Evolutionary conservation across 139 green algal species (phyloP).

Genomic region (Haematococcus sp.): DNA sequence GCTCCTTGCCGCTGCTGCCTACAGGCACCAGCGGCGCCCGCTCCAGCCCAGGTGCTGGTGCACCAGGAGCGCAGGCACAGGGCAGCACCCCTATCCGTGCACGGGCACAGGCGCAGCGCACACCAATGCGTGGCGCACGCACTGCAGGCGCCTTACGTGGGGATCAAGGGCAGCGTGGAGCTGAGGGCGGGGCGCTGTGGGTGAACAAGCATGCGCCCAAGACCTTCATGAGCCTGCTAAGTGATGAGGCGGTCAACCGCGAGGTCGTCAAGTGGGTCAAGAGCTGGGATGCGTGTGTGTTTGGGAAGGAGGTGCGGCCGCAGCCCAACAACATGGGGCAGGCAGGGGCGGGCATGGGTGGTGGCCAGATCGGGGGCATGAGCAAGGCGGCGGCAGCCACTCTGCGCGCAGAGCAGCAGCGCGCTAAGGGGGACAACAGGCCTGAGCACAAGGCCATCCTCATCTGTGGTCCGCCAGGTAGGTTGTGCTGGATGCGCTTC

Average conservation of each 20-base stretch:
- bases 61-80: neutral
- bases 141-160: neutral
- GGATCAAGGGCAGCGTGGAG: neutral
- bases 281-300: slow-evolving; percentile 74
- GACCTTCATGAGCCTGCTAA: slow-evolving; percentile 83
- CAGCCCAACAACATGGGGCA: neutral
- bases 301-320: slow-evolving; percentile 27
- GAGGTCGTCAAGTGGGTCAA: slow-evolving; percentile 68
- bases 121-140: neutral
- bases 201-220: slow-evolving; percentile 87
- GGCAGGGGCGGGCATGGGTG: neutral
- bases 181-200: slow-evolving; percentile 60
- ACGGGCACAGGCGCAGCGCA: slow-evolving; percentile 2
- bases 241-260: slow-evolving; percentile 83
- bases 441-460: slow-evolving; percentile 58
- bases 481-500: neutral
- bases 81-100: neutral
- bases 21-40: neutral
- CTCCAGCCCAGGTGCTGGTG: neutral
- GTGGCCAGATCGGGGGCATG: neutral
- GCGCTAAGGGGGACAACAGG: slow-evolving; percentile 11
- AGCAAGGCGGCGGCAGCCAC: neutral
- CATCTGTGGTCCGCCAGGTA: slow-evolving; percentile 51
- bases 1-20: no score
- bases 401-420: neutral